Evolutionary conservation across 768 basidiomycete species (phyloP).

Genomic region (Gloeophyllum trabeum): DNA sequence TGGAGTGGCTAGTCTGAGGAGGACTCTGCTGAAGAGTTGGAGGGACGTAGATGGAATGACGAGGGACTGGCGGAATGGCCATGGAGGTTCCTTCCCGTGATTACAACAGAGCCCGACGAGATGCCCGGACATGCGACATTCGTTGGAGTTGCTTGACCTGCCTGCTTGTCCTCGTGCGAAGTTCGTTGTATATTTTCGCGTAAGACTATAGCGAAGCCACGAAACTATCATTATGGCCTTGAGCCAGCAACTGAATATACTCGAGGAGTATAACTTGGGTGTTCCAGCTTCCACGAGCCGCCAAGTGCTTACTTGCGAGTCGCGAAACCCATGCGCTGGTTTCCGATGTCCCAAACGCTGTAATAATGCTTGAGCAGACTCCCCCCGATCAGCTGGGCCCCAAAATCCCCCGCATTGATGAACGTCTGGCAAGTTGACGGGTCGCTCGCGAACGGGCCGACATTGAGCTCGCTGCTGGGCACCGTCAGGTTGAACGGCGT

Average conservation of each 20-base stretch:
- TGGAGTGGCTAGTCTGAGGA: constrained; percentile 17
- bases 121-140: too few relatives aligned
- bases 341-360: constrained; percentile 44
- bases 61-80: not conserved
- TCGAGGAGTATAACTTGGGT: too few relatives aligned
- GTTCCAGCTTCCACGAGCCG: too few relatives aligned
- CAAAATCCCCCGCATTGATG: constrained; percentile 30
- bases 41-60: constrained; percentile 18
- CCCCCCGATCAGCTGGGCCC: constrained; percentile 40
- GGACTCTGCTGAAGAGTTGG: constrained; percentile 23
- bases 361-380: constrained; percentile 51
- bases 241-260: too few relatives aligned
- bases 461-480: constrained; percentile 43
- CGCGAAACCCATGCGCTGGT: constrained; percentile 42
- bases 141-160: too few relatives aligned
- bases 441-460: constrained; percentile 43
- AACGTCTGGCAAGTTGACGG: constrained; percentile 41
- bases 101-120: too few relatives aligned
- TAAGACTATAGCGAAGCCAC: too few relatives aligned
- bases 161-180: too few relatives aligned
- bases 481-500: constrained; percentile 43
- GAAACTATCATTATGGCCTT: too few relatives aligned
- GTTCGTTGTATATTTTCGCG: too few relatives aligned
- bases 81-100: too few relatives aligned
- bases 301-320: constrained; percentile 24